Percentiles rank a stretch among this genome's conserved stretches.
phyloP scores from a whole-genome alignment of 495 filamentous ascomycete species.

The Ramalina intermedia region DNA sequence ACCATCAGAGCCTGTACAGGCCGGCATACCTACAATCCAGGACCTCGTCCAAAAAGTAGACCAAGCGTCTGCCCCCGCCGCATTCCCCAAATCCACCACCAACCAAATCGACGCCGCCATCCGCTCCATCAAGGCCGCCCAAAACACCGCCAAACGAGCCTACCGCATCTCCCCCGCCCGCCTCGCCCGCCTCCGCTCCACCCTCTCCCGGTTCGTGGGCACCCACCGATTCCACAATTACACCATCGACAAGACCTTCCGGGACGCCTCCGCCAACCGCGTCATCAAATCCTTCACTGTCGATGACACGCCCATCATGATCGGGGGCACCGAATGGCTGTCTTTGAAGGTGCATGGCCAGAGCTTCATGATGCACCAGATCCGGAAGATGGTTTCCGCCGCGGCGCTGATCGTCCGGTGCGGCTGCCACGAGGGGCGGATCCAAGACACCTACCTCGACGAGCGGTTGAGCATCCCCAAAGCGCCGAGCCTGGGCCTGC shows the following conservation, averaged over 20 bases:
- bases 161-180: constrained; percentile 68
- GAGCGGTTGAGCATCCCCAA: constrained; percentile 77
- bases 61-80: too few species aligned
- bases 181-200: constrained; percentile 53
- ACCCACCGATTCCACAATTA: constrained; percentile 92
- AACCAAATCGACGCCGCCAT: constrained; percentile 39
- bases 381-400: constrained; percentile 97
- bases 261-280: constrained; percentile 69
- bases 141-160: constrained; percentile 57
- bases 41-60: too few species aligned
- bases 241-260: constrained; percentile 70
- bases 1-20: background rate
- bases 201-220: constrained; percentile 57
- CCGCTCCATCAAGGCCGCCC: constrained; percentile 63
- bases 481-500: constrained; percentile 72
- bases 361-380: constrained; percentile 99
- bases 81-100: too few species aligned
- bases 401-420: constrained; percentile 68
- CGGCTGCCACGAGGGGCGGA: constrained; percentile 50
- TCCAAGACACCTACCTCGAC: constrained; percentile 52
- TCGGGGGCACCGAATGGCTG: constrained; percentile 87
- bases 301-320: constrained; percentile 56
- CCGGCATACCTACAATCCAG: too few species aligned
- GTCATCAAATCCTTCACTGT: constrained; percentile 80
- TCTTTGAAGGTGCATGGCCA: constrained; percentile 92